A percentile compares a stretch with the other conserved stretches of the same genome.
Conservation (phyloP, 257 asterid genomes). For the Hygrophila difformis region DNA sequence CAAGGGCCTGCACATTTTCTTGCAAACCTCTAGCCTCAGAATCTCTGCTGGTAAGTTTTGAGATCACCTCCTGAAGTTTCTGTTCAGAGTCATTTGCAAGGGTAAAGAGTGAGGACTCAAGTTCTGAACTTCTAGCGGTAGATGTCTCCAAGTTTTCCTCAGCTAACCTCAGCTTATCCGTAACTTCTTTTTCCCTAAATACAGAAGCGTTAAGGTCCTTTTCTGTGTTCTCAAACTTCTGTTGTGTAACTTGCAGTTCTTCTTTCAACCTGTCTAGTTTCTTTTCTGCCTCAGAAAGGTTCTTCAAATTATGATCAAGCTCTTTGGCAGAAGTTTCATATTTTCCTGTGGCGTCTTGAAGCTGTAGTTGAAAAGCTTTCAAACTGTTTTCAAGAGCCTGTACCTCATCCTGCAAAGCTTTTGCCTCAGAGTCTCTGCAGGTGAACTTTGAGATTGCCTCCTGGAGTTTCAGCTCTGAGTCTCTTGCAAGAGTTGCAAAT, state of each 20-base stretch:
- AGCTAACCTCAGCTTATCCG: conserved; percentile 37
- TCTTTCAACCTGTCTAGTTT: conserved; percentile 27
- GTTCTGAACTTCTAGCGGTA: conserved; percentile 34
- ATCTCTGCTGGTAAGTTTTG: conserved; percentile 40
- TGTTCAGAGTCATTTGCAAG: conserved; percentile 36
- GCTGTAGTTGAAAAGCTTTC: conserved; percentile 43
- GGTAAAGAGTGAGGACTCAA: conserved; percentile 36
- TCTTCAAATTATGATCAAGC: conserved; percentile 16
- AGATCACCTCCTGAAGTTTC: conserved; percentile 41
- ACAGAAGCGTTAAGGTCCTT: conserved; percentile 38
- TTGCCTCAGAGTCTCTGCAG: conserved; percentile 64
- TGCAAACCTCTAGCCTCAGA: conserved; percentile 37
- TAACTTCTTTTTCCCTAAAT: conserved; percentile 31
- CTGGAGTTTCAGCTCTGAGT: conserved; percentile 53
- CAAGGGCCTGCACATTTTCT: conserved; percentile 32
- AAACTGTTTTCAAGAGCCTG: conserved; percentile 27
- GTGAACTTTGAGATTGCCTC: conserved; percentile 54
- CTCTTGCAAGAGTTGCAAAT: conserved; percentile 41
- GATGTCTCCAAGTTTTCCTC: conserved; percentile 35
- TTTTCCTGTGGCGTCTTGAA: conserved; percentile 47
- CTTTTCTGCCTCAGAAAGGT: conserved; percentile 41
- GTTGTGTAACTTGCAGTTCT: conserved; percentile 33
- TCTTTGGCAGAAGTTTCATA: conserved; percentile 18
- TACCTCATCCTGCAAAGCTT: conserved; percentile 46
- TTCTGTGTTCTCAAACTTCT: conserved; percentile 38